Evolutionary conservation across 306 rosid species (phyloP).

Genomic region (Vigna trinervia): DNA sequence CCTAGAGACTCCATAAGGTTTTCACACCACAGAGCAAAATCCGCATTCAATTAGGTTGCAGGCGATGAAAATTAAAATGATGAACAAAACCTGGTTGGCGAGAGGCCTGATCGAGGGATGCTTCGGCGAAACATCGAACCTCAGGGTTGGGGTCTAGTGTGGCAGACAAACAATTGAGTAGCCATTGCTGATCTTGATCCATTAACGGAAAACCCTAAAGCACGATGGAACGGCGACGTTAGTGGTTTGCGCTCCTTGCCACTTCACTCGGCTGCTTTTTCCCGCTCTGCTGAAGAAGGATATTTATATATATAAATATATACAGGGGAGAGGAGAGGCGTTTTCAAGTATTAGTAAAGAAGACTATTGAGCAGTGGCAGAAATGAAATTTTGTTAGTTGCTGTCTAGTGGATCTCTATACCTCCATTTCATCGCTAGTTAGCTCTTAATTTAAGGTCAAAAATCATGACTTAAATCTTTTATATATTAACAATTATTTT

Average conservation of each 20-base stretch:
- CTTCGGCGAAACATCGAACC: conserved; percentile 85
- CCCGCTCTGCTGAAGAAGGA: conserved; percentile 49
- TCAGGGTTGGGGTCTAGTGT: conserved; percentile 91
- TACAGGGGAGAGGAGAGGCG: neutral
- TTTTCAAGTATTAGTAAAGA: neutral
- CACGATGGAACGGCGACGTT: conserved; percentile 16
- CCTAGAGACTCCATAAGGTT: neutral
- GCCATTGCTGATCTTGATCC: conserved; percentile 95
- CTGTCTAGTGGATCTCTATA: neutral
- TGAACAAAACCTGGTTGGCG: conserved; percentile 76
- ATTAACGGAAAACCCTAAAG: conserved; percentile 45
- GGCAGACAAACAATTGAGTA: conserved; percentile 86
- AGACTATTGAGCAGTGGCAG: conserved; percentile 38
- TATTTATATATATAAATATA: neutral
- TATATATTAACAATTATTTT: too few species aligned
- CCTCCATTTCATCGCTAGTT: neutral
- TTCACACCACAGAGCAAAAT: neutral
- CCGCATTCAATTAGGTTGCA: neutral
- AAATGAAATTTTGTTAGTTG: conserved; percentile 9
- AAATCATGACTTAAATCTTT: too few species aligned
- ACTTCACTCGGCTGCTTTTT: conserved; percentile 37
- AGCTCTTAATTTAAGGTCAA: too few species aligned
- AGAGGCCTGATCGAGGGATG: conserved; percentile 93
- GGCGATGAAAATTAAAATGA: neutral
- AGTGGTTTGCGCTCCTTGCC: neutral